Base-by-base conservation (phyloP, 352 stramenopile genomes). In the Pythium grandisporangium region DNA sequence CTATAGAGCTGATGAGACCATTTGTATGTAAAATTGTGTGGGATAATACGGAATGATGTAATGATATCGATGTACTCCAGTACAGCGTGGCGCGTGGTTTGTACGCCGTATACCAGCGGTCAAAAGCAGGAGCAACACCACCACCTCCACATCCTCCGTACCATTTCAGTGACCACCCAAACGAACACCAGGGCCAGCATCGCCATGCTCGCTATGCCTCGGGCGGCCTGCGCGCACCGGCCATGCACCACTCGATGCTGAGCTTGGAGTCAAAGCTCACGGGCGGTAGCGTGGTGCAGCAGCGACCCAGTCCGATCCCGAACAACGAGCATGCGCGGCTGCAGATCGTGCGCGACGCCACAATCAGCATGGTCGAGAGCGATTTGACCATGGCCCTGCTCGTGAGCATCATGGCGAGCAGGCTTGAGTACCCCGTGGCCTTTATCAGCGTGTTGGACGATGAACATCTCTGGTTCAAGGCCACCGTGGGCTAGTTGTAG, bases 331-430 rank as follows among this genome's bases (percentile, higher is more conserved):
- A 43, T 22, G 63, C 59, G 13, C 53, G 68, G n/a, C 61, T 84
- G 11, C 48, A 67, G 30, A 46, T 82, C 36, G 73, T 64, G 8
- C 63, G 68, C 30, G 51, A 77, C 52, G 61, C 65, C n/a, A 58
- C 61, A 6, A 79, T 84, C 44, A 49, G 46, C 38, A 62, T 59
- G 17, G 45, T 42, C 17, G 61, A 83, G 40, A 67, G 64, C 47
- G 74, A 87, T 37, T 62, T 69, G 42, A 90, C 76, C 4, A 80
- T 90, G 69, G 68, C 75, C 20, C 48, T 87, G 39, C 59, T 90
- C 7, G 66, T 84, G 32, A 72, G 46, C 43, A 83, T 90, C 40
- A 61, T 90, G 17, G 63, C 69, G 8, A 66, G 69, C 11, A 83
- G 73, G 20, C 56, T 90, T 27, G 59, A 68, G 50, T 85, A 69